phyloP scores from a whole-genome alignment of 2,329 filamentous ascomycete species.

The Chaetomium sp. region DNA sequence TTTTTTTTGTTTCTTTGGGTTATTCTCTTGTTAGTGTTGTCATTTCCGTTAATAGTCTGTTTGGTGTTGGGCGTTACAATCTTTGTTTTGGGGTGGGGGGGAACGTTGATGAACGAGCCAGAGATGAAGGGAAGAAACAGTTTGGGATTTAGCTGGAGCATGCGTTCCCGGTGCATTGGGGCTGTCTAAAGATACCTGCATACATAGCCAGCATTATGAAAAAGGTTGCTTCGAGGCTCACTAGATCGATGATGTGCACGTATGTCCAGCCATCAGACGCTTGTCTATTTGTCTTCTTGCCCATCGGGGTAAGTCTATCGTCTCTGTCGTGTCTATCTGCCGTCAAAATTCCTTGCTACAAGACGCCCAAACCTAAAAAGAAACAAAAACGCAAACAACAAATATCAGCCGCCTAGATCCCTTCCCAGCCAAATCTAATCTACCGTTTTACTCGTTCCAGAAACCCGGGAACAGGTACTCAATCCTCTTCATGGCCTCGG shows the following conservation, averaged over 20 bases:
- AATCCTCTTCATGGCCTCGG: slow-evolving; percentile 71
- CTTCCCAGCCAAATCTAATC: background rate
- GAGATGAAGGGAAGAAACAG: background rate
- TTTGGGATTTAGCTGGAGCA: background rate
- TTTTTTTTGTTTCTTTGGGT: slow-evolving; percentile 1
- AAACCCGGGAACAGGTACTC: slow-evolving; percentile 85
- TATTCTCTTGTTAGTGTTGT: slow-evolving; percentile 3
- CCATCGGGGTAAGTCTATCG: background rate
- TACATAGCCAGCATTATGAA: background rate
- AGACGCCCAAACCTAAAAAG: background rate
- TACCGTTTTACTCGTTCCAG: slow-evolving; percentile 38
- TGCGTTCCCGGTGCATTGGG: slow-evolving; percentile 1
- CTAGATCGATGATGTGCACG: background rate
- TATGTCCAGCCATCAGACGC: background rate
- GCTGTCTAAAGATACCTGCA: slow-evolving; percentile 1
- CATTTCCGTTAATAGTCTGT: background rate
- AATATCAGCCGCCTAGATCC: too few relatives aligned
- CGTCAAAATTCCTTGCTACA: background rate
- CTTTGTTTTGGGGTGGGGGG: background rate
- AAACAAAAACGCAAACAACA: too few relatives aligned
- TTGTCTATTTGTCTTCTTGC: background rate
- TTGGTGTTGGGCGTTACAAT: background rate
- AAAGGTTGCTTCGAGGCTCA: background rate
- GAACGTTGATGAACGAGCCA: too few relatives aligned
- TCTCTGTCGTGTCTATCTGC: background rate